phyloP scores from a whole-genome alignment of 192 early-diverging fungal genomes.

The Coemansia sp. region DNA sequence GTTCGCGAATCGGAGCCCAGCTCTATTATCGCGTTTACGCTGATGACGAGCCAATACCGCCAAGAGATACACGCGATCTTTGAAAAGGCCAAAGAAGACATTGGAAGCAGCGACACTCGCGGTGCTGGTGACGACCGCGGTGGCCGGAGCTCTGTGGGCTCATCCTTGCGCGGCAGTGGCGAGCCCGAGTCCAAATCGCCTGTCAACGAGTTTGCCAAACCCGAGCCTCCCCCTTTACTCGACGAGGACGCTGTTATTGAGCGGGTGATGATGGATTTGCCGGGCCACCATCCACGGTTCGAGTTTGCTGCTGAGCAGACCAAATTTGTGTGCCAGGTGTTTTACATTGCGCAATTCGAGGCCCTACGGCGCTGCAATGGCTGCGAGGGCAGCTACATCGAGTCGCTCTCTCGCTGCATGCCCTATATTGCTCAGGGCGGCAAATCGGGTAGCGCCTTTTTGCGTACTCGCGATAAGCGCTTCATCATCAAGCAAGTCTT shows the following conservation, averaged over 20 bases:
- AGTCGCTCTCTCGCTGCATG: conserved; percentile 84
- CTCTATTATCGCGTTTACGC: conserved; percentile 88
- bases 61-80: conserved; percentile 32
- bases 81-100: conserved; percentile 19
- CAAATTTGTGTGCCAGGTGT: conserved; percentile 84
- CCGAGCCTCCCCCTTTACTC: background rate
- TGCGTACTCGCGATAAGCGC: conserved; percentile 90
- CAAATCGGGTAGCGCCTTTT: conserved; percentile 87
- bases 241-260: conserved; percentile 25
- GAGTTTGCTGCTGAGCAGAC: conserved; percentile 73
- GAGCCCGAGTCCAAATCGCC: conserved; percentile 12
- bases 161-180: background rate
- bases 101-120: background rate
- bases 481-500: conserved; percentile 90
- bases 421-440: conserved; percentile 84
- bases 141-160: background rate
- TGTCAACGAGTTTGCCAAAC: conserved; percentile 27
- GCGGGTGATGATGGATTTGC: conserved; percentile 35
- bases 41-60: conserved; percentile 59
- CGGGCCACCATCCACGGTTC: conserved; percentile 40
- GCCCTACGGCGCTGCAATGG: conserved; percentile 80
- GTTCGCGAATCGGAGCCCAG: conserved; percentile 90
- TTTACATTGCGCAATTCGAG: conserved; percentile 92
- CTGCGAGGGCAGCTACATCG: conserved; percentile 77
- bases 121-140: background rate